phyloP scores from a whole-genome alignment of 108 stramenopile species.

The Conticribra guillardii region DNA sequence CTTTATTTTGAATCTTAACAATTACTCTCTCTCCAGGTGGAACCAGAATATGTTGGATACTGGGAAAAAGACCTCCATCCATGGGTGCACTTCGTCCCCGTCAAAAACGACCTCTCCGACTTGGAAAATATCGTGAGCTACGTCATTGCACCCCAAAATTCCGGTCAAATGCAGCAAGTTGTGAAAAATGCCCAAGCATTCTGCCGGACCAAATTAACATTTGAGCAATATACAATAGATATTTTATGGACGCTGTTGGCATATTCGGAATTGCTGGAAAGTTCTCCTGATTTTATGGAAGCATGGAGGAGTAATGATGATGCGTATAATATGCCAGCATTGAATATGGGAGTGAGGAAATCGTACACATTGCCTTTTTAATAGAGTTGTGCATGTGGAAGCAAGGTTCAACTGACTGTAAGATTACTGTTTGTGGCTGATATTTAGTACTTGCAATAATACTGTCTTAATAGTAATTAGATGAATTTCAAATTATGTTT shows the following conservation, averaged over 20 bases:
- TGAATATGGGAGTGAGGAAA: too few relatives aligned
- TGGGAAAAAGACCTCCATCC: conserved; percentile 44
- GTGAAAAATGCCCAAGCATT: conserved; percentile 44
- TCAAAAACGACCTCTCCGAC: conserved; percentile 34
- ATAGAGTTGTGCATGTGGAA: too few relatives aligned
- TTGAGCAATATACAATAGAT: conserved; percentile 34
- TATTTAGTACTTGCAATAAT: too few relatives aligned
- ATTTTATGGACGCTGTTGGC: conserved; percentile 32
- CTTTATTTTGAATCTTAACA: background rate
- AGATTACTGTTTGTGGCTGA: too few relatives aligned
- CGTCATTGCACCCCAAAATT: conserved; percentile 32
- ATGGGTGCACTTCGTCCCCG: conserved; percentile 55
- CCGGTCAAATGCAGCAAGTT: conserved; percentile 30
- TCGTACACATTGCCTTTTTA: too few relatives aligned
- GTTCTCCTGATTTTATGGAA: conserved; percentile 24
- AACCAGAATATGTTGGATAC: conserved; percentile 48
- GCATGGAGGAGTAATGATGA: conserved; percentile 21
- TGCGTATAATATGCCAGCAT: conserved; percentile 29
- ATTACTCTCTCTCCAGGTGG: conserved; percentile 5
- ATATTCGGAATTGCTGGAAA: conserved; percentile 25
- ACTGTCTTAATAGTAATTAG: too few relatives aligned
- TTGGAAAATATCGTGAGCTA: conserved; percentile 35
- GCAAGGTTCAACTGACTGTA: too few relatives aligned
- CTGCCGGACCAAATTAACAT: conserved; percentile 43
- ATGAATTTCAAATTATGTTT: too few relatives aligned